Conservation (phyloP, 2,329 filamentous ascomycete species). For the Aspergillus eucalypticola region DNA sequence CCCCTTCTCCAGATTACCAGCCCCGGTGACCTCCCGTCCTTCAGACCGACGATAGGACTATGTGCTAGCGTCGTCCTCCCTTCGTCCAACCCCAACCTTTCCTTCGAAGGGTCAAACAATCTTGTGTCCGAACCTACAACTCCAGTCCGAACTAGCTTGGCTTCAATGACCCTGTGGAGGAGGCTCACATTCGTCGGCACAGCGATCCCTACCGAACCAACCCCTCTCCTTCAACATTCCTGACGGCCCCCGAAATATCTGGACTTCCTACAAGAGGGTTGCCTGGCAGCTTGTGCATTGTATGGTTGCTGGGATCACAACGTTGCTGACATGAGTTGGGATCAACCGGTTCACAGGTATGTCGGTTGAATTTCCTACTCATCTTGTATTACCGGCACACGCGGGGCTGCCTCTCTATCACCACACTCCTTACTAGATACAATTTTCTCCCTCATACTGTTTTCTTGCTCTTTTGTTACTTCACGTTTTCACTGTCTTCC, state of each 20-base stretch:
- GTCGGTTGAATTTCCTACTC: slow-evolving; percentile 19
- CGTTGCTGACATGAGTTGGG: slow-evolving; percentile 50
- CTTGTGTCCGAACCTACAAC: background rate
- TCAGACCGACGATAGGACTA: slow-evolving; percentile 3
- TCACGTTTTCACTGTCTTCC: background rate
- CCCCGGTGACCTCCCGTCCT: background rate
- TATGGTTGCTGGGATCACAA: slow-evolving; percentile 41
- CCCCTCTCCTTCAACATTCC: slow-evolving; percentile 32
- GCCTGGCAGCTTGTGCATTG: slow-evolving; percentile 36
- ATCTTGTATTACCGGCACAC: slow-evolving; percentile 6
- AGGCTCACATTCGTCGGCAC: slow-evolving; percentile 24
- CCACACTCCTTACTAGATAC: background rate
- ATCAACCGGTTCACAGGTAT: slow-evolving; percentile 50
- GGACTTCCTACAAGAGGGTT: slow-evolving; percentile 30
- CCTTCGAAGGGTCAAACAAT: slow-evolving; percentile 10
- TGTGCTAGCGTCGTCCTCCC: slow-evolving; percentile 4
- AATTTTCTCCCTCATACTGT: background rate
- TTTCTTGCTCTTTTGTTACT: background rate
- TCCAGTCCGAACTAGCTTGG: slow-evolving; percentile 16
- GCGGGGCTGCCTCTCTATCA: slow-evolving; percentile 15
- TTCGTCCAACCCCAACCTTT: background rate
- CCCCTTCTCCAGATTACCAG: background rate
- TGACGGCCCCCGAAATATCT: slow-evolving; percentile 24
- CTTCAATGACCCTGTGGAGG: slow-evolving; percentile 30
- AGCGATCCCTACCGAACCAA: slow-evolving; percentile 22